phyloP scores from a whole-genome alignment of 805 yeast species.

The Hanseniaspora lachancei region DNA sequence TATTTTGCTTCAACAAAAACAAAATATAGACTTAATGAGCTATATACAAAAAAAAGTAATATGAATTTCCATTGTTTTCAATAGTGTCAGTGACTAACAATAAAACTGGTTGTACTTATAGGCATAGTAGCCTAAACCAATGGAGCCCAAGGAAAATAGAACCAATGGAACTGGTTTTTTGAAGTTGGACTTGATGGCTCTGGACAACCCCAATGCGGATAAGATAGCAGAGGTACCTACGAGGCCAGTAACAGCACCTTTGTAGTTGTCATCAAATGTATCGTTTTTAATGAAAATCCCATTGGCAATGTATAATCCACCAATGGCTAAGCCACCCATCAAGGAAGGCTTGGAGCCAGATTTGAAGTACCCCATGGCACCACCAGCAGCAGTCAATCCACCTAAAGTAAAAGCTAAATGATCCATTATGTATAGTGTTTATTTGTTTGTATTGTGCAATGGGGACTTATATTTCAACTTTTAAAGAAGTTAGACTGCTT shows the following conservation, averaged over 20 bases:
- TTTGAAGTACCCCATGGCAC: conserved; percentile 52
- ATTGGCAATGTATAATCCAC: conserved; percentile 49
- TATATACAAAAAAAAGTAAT: background rate
- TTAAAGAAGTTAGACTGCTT: background rate
- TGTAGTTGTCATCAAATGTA: conserved; percentile 14
- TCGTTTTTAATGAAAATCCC: conserved; percentile 51
- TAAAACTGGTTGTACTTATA: conserved; percentile 68
- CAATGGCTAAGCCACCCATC: conserved; percentile 55
- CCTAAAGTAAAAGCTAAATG: conserved; percentile 66
- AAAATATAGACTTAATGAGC: background rate
- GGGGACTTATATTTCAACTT: background rate
- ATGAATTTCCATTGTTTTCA: background rate
- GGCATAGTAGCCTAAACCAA: conserved; percentile 55
- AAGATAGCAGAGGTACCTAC: conserved; percentile 60
- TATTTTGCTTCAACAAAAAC: background rate
- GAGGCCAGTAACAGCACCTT: conserved; percentile 68
- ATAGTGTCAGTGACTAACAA: conserved; percentile 14
- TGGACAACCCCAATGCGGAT: conserved; percentile 56
- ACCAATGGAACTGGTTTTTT: conserved; percentile 64
- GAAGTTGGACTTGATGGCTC: conserved; percentile 48
- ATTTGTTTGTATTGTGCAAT: conserved; percentile 14
- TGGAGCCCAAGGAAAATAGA: conserved; percentile 49
- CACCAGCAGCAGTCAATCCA: conserved; percentile 57
- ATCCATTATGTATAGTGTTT: conserved; percentile 33
- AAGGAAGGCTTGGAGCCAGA: conserved; percentile 71